Conservation (phyloP, 2,329 filamentous ascomycete species). For the Arachnopeziza araneosa region DNA sequence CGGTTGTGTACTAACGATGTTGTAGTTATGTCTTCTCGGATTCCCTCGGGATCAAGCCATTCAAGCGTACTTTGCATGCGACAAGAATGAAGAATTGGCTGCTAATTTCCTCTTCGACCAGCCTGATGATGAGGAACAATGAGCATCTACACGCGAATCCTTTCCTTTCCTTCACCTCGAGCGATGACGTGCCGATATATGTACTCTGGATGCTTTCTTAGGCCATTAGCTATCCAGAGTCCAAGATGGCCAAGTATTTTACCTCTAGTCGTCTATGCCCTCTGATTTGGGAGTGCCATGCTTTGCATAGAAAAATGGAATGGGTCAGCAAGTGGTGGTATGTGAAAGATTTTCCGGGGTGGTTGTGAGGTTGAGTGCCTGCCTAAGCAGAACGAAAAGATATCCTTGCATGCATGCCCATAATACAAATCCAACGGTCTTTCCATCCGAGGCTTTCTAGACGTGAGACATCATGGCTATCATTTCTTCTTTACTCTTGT, state of each 20-base stretch:
- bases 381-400: not conserved
- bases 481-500: no score
- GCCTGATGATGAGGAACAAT: conserved; percentile 70
- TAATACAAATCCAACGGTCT: not conserved
- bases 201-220: not conserved
- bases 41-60: conserved; percentile 92
- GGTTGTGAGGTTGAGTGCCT: not conserved
- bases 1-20: conserved; percentile 8
- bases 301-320: not conserved
- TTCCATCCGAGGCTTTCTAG: not conserved
- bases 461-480: no score
- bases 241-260: not conserved
- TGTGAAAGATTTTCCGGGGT: not conserved
- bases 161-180: not conserved
- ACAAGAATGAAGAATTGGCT: conserved; percentile 98
- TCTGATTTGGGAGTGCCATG: not conserved
- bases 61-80: conserved; percentile 97
- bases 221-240: not conserved
- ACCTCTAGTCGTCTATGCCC: not conserved
- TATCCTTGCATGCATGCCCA: not conserved
- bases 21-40: conserved; percentile 80
- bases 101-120: conserved; percentile 98
- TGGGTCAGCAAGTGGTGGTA: not conserved
- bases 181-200: not conserved
- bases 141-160: not conserved